These are phyloP conservation scores for Zopfia rhizophila DNA, from an alignment of 2,329 filamentous ascomycete species.

Conservation along the genomic window DNA sequence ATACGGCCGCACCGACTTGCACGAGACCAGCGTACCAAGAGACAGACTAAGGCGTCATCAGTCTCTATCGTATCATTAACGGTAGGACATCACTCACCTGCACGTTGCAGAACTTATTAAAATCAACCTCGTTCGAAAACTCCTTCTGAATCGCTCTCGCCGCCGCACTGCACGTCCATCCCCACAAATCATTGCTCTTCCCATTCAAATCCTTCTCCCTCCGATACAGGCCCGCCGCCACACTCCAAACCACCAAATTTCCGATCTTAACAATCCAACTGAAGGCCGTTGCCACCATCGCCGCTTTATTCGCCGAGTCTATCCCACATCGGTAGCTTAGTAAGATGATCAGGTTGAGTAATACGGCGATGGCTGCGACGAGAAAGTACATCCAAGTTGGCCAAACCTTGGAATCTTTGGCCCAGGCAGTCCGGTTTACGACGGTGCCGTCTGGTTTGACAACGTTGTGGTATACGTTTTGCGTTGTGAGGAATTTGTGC, in stretches of 20 bases:
- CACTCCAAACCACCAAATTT: slow-evolving; percentile 51
- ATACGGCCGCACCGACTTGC: slow-evolving; percentile 41
- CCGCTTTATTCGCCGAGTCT: slow-evolving; percentile 45
- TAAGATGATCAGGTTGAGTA: slow-evolving; percentile 49
- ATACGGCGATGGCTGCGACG: slow-evolving; percentile 40
- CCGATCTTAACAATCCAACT: slow-evolving; percentile 38
- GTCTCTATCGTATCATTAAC: slow-evolving; percentile 4
- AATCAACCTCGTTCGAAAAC: slow-evolving; percentile 49
- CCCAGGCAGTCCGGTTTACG: slow-evolving; percentile 52
- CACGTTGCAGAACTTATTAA: slow-evolving; percentile 47
- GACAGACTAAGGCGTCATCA: slow-evolving; percentile 30
- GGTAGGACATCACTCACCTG: slow-evolving; percentile 36
- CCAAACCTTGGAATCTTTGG: slow-evolving; percentile 48
- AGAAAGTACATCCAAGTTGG: slow-evolving; percentile 54
- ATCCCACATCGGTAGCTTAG: slow-evolving; percentile 45
- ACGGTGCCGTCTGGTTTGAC: slow-evolving; percentile 23
- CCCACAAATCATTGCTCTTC: slow-evolving; percentile 54
- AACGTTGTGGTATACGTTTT: slow-evolving; percentile 37
- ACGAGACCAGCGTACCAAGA: slow-evolving; percentile 50
- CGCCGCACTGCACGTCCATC: slow-evolving; percentile 51
- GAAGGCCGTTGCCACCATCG: slow-evolving; percentile 40
- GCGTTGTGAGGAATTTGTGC: slow-evolving; percentile 50
- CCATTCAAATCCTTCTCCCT: slow-evolving; percentile 48
- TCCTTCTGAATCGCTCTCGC: slow-evolving; percentile 50
- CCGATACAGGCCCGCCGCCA: slow-evolving; percentile 47